phyloP scores from a whole-genome alignment of 169 alveolate species.

The Eimeria necatrix region DNA sequence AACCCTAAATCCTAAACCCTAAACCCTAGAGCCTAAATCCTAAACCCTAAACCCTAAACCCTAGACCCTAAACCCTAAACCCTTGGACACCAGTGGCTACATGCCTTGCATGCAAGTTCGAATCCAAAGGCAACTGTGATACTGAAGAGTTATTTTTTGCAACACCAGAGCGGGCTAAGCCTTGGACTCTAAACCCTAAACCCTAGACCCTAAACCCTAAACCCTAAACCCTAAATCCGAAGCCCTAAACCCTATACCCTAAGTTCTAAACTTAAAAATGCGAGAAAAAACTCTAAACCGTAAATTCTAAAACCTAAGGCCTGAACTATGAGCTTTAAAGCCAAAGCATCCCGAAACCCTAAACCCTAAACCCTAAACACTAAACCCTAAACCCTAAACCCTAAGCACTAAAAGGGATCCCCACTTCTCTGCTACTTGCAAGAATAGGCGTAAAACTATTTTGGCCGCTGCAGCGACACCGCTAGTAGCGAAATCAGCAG shows the following conservation, averaged over 20 bases:
- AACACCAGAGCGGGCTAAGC: background rate
- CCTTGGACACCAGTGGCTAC: background rate
- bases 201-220: too few relatives aligned
- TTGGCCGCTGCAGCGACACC: background rate
- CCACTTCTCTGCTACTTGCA: background rate
- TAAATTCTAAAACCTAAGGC: background rate
- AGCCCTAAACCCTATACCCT: background rate
- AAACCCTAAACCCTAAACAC: background rate
- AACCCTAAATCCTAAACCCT: too few relatives aligned
- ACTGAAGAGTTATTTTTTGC: background rate
- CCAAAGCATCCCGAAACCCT: background rate
- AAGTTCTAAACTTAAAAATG: background rate
- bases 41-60: too few relatives aligned
- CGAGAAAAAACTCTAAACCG: background rate
- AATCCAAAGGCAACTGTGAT: background rate
- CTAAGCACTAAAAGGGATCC: background rate
- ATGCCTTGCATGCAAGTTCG: background rate
- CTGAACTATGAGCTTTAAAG: too few relatives aligned
- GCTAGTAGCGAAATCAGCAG: too few relatives aligned
- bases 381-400: background rate
- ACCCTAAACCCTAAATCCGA: background rate
- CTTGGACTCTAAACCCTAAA: too few relatives aligned
- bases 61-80: too few relatives aligned
- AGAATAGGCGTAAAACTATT: background rate
- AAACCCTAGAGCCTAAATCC: too few relatives aligned